Percentiles rank a stretch among this genome's conserved stretches.
Conservation (phyloP, 1,284 basidiomycete species). For the Cerrena zonata region DNA sequence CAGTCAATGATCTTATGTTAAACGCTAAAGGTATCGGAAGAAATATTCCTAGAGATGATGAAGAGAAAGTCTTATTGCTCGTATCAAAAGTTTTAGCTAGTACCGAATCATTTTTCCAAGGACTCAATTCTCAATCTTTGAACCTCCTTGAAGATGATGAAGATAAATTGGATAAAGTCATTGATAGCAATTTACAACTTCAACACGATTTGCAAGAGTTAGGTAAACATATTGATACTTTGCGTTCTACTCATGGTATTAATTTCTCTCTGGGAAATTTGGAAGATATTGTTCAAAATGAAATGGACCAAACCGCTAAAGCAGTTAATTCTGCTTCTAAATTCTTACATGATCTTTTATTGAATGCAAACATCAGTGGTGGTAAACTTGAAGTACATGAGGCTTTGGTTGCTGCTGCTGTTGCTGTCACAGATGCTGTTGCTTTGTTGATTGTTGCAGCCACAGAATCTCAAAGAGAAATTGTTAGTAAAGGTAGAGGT, state of each 20-base stretch:
- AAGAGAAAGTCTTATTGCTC: too few relatives aligned
- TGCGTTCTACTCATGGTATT: too few relatives aligned
- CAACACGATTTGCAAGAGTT: too few relatives aligned
- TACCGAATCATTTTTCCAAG: too few relatives aligned
- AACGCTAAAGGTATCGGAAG: conserved; percentile 96
- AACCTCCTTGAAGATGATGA: too few relatives aligned
- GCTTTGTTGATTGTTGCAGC: conserved; percentile 92
- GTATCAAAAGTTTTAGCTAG: too few relatives aligned
- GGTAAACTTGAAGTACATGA: conserved; percentile 97
- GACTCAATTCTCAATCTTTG: too few relatives aligned
- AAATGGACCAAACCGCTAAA: conserved; percentile 89
- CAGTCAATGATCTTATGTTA: conserved; percentile 83
- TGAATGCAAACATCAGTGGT: conserved; percentile 82
- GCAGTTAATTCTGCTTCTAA: conserved; percentile 92
- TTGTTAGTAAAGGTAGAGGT: conserved; percentile 91
- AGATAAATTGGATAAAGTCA: too few relatives aligned
- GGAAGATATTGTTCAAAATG: conserved; percentile 92
- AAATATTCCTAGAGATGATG: too few relatives aligned
- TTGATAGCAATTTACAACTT: too few relatives aligned
- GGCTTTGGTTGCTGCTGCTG: conserved; percentile 87
- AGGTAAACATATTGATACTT: too few relatives aligned
- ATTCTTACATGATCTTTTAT: conserved; percentile 85
- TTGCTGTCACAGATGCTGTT: conserved; percentile 94
- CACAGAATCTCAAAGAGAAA: conserved; percentile 96
- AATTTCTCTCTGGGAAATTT: conserved; percentile 92